Percentiles rank a stretch among this genome's conserved stretches.
Evolutionary conservation across 768 basidiomycete genomes (phyloP).

Genomic region (Amanita phalloides): DNA sequence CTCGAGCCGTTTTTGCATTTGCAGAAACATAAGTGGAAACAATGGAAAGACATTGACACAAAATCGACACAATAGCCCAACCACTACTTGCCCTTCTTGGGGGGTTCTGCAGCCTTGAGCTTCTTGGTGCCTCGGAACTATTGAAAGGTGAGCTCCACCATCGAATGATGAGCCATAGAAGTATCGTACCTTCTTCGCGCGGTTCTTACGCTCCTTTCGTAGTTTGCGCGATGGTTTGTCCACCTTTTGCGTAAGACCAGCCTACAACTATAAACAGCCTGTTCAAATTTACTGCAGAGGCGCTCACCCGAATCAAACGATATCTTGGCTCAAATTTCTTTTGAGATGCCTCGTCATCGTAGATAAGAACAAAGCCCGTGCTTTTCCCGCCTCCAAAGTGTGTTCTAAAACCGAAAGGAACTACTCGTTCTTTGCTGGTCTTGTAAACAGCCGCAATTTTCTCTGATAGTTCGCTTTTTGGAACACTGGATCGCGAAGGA

Average conservation of each 20-base stretch:
- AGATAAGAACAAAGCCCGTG: constrained; percentile 96
- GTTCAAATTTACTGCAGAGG: not conserved
- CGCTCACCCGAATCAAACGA: constrained; percentile 85
- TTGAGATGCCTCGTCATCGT: constrained; percentile 91
- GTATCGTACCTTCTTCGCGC: constrained; percentile 81
- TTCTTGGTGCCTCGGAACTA: constrained; percentile 96
- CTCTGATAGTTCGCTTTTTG: constrained; percentile 84
- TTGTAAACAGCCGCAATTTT: constrained; percentile 93
- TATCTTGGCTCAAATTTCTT: constrained; percentile 97
- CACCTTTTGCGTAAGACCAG: constrained; percentile 62
- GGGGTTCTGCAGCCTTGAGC: constrained; percentile 81
- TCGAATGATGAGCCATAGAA: not conserved
- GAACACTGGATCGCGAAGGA: constrained; percentile 90
- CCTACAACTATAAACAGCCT: constrained; percentile 26
- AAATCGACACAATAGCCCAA: constrained; percentile 16
- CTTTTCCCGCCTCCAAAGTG: constrained; percentile 97
- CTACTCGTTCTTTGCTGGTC: constrained; percentile 80
- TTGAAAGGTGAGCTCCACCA: constrained; percentile 9
- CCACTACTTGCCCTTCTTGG: constrained; percentile 86
- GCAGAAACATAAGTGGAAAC: not conserved
- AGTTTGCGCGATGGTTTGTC: constrained; percentile 93
- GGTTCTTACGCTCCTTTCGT: constrained; percentile 99
- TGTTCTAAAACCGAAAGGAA: constrained; percentile 90
- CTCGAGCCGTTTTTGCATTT: constrained; percentile 2
- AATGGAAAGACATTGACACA: constrained; percentile 20